phyloP scores from a whole-genome alignment of 192 early-diverging fungal genomes.

The Phycomyces nitens region DNA sequence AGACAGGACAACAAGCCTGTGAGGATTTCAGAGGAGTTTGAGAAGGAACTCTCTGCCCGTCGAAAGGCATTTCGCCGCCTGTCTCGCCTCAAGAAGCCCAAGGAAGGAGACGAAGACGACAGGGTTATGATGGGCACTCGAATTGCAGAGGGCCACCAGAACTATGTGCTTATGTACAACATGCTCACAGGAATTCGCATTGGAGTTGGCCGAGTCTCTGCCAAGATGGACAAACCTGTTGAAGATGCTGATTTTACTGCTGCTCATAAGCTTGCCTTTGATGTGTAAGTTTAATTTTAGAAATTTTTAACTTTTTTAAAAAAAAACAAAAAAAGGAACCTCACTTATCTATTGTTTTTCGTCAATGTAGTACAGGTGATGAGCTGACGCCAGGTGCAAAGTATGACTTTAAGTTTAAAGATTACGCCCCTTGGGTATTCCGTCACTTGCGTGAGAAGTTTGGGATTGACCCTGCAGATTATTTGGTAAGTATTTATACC shows the following conservation, averaged over 20 bases:
- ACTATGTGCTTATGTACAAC: constrained; percentile 98
- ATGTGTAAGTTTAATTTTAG: constrained; percentile 61
- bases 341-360: background rate
- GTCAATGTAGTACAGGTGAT: constrained; percentile 68
- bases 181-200: constrained; percentile 97
- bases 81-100: constrained; percentile 2
- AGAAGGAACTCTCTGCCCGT: constrained; percentile 24
- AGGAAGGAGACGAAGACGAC: constrained; percentile 32
- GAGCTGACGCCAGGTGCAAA: constrained; percentile 92
- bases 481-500: constrained; percentile 61
- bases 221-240: constrained; percentile 75
- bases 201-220: constrained; percentile 81
- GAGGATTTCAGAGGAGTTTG: constrained; percentile 22
- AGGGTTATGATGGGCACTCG: constrained; percentile 70
- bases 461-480: constrained; percentile 88
- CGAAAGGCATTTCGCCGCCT: constrained; percentile 23
- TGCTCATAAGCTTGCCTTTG: constrained; percentile 94
- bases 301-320: background rate
- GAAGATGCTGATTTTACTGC: constrained; percentile 78
- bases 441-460: constrained; percentile 85
- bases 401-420: constrained; percentile 99
- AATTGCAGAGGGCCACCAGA: constrained; percentile 88
- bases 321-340: background rate
- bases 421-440: constrained; percentile 99
- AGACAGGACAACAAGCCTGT: constrained; percentile 10